A percentile compares a stretch with the other conserved stretches of the same genome.
These are phyloP conservation scores for Leishmania turanica DNA, from an alignment of 208 protist species.

Conservation along the genomic window DNA sequence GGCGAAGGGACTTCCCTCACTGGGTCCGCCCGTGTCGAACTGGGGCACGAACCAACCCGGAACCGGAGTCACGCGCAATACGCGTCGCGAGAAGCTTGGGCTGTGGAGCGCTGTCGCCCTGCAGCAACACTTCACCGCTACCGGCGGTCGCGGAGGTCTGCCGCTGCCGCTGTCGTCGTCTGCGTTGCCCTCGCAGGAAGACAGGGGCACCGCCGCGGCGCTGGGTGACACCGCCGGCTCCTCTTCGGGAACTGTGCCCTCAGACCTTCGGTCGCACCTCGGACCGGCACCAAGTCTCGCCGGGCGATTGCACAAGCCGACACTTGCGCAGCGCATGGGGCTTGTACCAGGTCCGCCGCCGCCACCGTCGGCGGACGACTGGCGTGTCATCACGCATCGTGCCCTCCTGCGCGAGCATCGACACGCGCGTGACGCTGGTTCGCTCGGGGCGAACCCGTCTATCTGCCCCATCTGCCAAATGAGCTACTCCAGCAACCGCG, in stretches of 20 bases:
- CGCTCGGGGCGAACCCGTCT: background rate
- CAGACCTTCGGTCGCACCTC: conserved; percentile 23
- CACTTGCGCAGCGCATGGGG: conserved; percentile 87
- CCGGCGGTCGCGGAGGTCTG: conserved; percentile 35
- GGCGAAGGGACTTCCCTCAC: conserved; percentile 33
- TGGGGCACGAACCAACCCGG: conserved; percentile 32
- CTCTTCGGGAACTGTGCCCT: background rate
- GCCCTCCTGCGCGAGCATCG: conserved; percentile 51
- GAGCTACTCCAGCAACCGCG: conserved; percentile 53
- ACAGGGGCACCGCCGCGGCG: background rate
- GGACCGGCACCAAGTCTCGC: conserved; percentile 17
- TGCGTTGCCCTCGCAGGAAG: background rate
- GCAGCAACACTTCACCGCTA: conserved; percentile 76
- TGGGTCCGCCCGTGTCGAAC: conserved; percentile 35
- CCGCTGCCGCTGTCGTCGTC: conserved; percentile 12
- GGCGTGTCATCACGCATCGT: conserved; percentile 50
- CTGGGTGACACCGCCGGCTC: background rate
- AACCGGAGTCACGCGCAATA: conserved; percentile 5
- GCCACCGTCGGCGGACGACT: conserved; percentile 69
- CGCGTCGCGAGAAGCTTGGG: conserved; percentile 57
- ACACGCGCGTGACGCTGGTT: background rate
- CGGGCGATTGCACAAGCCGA: conserved; percentile 46
- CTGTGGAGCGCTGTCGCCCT: conserved; percentile 89
- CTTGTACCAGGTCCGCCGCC: conserved; percentile 72
- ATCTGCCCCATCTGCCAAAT: conserved; percentile 84